Percentiles rank a stretch among this genome's conserved stretches.
These are phyloP conservation scores for Caloboletus firmus DNA, from an alignment of 1,284 basidiomycete genomes.

Conservation along the genomic window DNA sequence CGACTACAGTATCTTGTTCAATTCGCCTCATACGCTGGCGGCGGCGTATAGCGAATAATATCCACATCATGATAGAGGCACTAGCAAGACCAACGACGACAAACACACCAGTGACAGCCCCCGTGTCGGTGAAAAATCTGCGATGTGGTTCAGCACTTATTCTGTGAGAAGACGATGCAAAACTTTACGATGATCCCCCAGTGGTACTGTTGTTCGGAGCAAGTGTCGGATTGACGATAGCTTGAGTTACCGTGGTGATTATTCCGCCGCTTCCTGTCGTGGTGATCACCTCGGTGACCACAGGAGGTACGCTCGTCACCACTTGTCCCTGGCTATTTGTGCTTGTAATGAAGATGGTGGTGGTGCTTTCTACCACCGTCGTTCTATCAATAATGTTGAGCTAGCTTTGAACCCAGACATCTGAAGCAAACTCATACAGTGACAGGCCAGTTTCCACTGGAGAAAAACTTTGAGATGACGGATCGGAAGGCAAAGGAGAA, in stretches of 20 bases:
- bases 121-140: slow-evolving; percentile 74
- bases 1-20: slow-evolving; percentile 66
- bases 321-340: slow-evolving; percentile 56
- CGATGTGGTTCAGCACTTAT: slow-evolving; percentile 10
- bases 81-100: slow-evolving; percentile 71
- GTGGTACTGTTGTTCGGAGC: slow-evolving; percentile 44
- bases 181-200: slow-evolving; percentile 46
- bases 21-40: slow-evolving; percentile 56
- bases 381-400: slow-evolving; percentile 42
- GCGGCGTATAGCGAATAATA: slow-evolving; percentile 67
- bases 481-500: slow-evolving; percentile 16
- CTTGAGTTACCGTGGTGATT: slow-evolving; percentile 56
- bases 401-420: slow-evolving; percentile 7
- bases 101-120: slow-evolving; percentile 76
- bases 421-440: slow-evolving; percentile 24
- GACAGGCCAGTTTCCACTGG: slow-evolving; percentile 18
- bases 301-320: slow-evolving; percentile 50
- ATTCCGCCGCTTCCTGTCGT: slow-evolving; percentile 54
- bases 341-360: slow-evolving; percentile 50
- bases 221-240: slow-evolving; percentile 65
- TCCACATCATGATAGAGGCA: slow-evolving; percentile 66
- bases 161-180: neutral
- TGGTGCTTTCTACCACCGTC: slow-evolving; percentile 49
- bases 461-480: slow-evolving; percentile 20
- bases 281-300: slow-evolving; percentile 56